Evolutionary conservation across 129 eudicot species (phyloP).

Genomic region (Pseudognaphalium luteoalbum): DNA sequence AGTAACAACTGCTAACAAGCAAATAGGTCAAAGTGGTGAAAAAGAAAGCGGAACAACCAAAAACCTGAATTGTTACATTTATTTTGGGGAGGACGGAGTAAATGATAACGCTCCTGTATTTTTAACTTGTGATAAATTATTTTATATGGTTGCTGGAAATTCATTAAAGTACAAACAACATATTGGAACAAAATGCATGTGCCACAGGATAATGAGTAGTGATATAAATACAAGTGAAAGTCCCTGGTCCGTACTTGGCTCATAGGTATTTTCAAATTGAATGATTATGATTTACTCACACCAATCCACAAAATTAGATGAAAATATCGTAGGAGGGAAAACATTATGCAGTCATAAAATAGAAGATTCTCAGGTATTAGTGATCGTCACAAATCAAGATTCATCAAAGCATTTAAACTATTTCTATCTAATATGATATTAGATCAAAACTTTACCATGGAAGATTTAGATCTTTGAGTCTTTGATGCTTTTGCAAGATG

Average conservation of each 20-base stretch:
- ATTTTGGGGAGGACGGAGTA: neutral
- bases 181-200: neutral
- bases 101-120: neutral
- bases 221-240: no score
- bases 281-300: no score
- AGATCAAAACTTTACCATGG: conserved; percentile 45
- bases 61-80: neutral
- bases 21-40: neutral
- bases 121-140: no score
- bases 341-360: neutral
- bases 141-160: neutral
- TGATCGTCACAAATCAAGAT: neutral
- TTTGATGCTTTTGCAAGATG: conserved; percentile 68
- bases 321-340: neutral
- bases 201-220: no score
- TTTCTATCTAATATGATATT: neutral
- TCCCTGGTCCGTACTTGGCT: no score
- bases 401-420: neutral
- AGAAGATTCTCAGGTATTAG: conserved; percentile 10
- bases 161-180: neutral
- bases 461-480: conserved; percentile 67
- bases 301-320: neutral
- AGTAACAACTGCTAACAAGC: neutral
- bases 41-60: neutral
- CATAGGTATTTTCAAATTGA: no score